Evolutionary conservation across 352 stramenopile genomes (phyloP), one percentile per base, ranked within the genome.

Genomic region (Phytophthora europaea): DNA sequence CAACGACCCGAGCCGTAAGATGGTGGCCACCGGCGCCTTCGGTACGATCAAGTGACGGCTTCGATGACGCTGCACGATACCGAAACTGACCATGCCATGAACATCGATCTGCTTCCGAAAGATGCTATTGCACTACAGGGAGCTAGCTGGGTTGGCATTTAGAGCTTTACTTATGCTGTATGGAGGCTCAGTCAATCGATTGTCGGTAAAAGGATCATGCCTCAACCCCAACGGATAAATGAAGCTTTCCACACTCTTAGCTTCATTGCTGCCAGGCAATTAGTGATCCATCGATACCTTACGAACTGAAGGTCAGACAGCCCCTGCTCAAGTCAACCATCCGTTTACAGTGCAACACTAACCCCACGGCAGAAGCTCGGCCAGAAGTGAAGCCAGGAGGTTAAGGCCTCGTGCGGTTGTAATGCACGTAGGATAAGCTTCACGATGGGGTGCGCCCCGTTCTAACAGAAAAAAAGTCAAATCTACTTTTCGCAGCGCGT

Each of bases 1-100:
- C 70, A 83, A 87, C 58, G 88, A 92, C 60, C 82, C 82, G 10
- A 77, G 72, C 12, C 50, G 78, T 10, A 88, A 88, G 51, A 73
- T 87, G 51, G 72, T n/a, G 81, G 77, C 23, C 68, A 85, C 61
- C 70, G 75, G 28, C 76, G 82, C 4, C 71, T 90, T 15, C 74
- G 84, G 22, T 88, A 81, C 22, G 58, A 80, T 9, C 65, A 76
- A n/a, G 56, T 80, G 13, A 79, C 71, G 4, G 74, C 76, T 20
- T 72, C 79, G 6, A 64, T 90, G 34, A 70, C 77, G 26, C 69
- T 87, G 20, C 85, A 80, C 45, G 76, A 92, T 63, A 70, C 75
- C 0, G 68, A 83, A 22, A 64, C 36, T 3, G 85, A 92, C 47
- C 68, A 83, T 5, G 31, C 54, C 16, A 67, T 82, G 52, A 9